Conservation (phyloP, 2,329 filamentous ascomycete genomes). For the Fusarium oligoseptatum region DNA sequence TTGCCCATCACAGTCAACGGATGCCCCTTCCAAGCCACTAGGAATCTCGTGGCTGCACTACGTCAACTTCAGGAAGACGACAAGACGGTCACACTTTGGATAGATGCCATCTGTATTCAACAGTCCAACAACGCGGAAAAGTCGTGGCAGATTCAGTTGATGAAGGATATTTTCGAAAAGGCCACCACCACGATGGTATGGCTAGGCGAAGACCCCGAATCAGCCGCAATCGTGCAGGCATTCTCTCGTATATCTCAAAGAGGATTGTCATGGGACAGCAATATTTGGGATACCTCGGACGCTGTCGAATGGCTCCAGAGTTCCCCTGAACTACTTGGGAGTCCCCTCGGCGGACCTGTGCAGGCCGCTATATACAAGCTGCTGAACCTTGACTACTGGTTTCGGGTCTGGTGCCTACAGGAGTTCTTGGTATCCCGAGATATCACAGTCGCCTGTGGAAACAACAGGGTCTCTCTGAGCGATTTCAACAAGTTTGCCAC, state of each 20-base stretch:
- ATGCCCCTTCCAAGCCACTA: neutral
- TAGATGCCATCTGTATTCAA: neutral
- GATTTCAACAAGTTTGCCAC: no score
- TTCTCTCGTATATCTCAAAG: neutral
- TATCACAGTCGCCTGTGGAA: neutral
- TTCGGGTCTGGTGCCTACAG: neutral
- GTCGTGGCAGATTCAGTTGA: neutral
- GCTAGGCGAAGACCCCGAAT: neutral
- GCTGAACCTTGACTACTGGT: neutral
- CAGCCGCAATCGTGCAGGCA: neutral
- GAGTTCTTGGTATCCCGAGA: neutral
- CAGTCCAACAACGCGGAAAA: neutral
- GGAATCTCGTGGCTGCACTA: neutral
- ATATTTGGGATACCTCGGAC: no score
- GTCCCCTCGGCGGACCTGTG: neutral
- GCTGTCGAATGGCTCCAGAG: no score
- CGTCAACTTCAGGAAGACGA: neutral
- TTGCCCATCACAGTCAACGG: neutral
- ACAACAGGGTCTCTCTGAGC: accelerated
- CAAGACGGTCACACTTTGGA: neutral
- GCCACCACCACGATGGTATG: neutral
- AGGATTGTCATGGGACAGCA: neutral
- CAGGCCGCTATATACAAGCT: neutral
- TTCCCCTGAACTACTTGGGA: no score
- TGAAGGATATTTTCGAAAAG: neutral